Evolutionary conservation across 78 protist species (phyloP), one percentile per base, ranked within the genome.

Genomic region (Mastigamoeba balamuthi): DNA sequence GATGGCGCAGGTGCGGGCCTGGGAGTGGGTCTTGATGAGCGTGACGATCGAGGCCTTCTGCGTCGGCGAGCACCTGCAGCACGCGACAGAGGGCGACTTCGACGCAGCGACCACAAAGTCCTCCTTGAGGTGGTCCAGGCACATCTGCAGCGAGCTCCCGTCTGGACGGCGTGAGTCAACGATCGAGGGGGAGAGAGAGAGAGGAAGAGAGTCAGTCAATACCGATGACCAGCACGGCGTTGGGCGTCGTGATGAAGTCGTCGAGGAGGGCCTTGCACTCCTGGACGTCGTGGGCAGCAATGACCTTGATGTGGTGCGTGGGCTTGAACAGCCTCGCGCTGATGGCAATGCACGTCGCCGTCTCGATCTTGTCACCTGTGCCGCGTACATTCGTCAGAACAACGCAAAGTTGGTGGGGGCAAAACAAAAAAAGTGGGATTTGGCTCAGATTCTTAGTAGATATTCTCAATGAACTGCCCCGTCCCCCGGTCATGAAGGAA

Each of bases 1-100:
- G 30, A 95, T 93, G 36, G 97, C 93, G 40, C 89, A 78, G 0
- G 93, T 86, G 40, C 76, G 27, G 73, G 58, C 73, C 23, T 69
- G 77, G 8, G 81, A 76, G 72, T 82, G 74, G n/a, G 87, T 68
- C 70, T 74, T 81, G 52, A 94, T 72, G 1, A 87, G 33, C n/a
- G 79, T 25, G 23, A 91, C 95, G 40, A 94, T 77, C 53, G 78
- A 87, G 1, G 97, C 92, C 85, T 95, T 95, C 66, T 95, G 98
- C 36, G 96, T 93, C 4, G 98, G 98, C 27, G 95, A 53, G 79
- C 98, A 95, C 29, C 98, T 72, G 70, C 93, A 94, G 40, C 92
- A 85, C 3, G 92, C 88, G 17, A 95, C 97, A 3, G 92, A 39
- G n/a, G 96, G 92, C 42, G 95, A 95, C 17, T 48, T 42, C 30